Evolutionary conservation across 352 stramenopile species (phyloP).

Genomic region (Thalassiosira livingstoniorum): DNA sequence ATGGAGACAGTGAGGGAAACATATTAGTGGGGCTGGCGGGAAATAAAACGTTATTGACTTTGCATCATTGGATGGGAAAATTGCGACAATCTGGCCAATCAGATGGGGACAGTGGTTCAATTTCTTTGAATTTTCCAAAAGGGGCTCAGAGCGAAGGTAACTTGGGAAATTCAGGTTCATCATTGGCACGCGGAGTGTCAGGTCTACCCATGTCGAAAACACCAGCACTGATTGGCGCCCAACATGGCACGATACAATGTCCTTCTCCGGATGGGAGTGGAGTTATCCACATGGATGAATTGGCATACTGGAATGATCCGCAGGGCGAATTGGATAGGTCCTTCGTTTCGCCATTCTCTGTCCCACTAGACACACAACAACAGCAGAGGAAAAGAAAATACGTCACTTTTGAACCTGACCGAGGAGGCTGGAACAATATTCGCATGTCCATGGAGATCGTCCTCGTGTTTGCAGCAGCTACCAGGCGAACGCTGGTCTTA

Average conservation of each 20-base stretch:
- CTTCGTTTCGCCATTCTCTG: conserved; percentile 66
- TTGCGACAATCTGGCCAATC: not conserved
- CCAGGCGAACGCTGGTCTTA: conserved; percentile 87
- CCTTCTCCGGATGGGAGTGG: conserved; percentile 19
- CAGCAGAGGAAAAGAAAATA: conserved; percentile 57
- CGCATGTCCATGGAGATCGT: conserved; percentile 88
- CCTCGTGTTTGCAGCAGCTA: conserved; percentile 84
- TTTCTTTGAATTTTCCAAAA: too few species aligned
- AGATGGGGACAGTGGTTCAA: too few species aligned
- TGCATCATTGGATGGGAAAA: conserved; percentile 10
- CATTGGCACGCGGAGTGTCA: conserved; percentile 59
- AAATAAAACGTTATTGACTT: conserved; percentile 29
- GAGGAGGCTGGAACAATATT: conserved; percentile 86
- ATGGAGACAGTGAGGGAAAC: conserved; percentile 10
- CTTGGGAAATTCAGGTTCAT: not conserved
- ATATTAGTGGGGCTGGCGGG: conserved; percentile 14
- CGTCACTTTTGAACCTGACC: conserved; percentile 89
- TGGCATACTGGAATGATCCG: conserved; percentile 79
- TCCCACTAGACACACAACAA: conserved; percentile 48
- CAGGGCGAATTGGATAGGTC: conserved; percentile 54
- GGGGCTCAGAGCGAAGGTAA: not conserved
- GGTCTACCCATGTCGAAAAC: conserved; percentile 70
- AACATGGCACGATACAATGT: conserved; percentile 62
- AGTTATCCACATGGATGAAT: conserved; percentile 61
- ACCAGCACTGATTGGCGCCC: conserved; percentile 70